Evolutionary conservation across 345 rosid species (phyloP).

Genomic region (Abelmoschus esculentus): DNA sequence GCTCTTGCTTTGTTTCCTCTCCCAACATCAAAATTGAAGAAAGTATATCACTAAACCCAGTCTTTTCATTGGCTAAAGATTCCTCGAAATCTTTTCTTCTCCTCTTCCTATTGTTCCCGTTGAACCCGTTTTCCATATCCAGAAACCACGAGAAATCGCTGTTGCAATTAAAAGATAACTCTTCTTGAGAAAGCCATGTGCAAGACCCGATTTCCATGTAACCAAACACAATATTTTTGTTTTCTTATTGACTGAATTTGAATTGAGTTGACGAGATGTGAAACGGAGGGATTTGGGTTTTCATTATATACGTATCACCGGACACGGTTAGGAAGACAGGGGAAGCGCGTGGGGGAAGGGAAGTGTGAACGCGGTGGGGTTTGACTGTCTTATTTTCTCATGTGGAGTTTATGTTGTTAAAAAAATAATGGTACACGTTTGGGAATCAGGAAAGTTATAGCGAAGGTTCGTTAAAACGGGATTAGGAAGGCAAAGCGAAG

Average conservation of each 20-base stretch:
- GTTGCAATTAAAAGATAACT: too few relatives aligned
- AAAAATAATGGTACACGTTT: background rate
- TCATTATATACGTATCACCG: background rate
- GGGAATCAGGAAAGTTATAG: background rate
- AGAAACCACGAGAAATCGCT: too few relatives aligned
- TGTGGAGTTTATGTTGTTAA: background rate
- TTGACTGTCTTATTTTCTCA: background rate
- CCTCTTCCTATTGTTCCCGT: background rate
- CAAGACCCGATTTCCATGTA: too few relatives aligned
- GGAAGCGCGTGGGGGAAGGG: conserved; percentile 1
- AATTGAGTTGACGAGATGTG: background rate
- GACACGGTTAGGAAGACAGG: background rate
- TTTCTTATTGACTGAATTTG: too few relatives aligned
- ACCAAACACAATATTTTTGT: too few relatives aligned
- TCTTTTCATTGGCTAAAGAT: background rate
- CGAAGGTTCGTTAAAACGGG: background rate
- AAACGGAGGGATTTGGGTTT: background rate
- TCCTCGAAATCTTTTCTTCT: background rate
- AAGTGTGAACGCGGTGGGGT: conserved; percentile 2
- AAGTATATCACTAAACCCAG: background rate
- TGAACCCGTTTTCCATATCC: background rate
- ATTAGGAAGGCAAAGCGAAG: background rate
- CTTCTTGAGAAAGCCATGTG: too few relatives aligned
- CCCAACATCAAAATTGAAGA: background rate
- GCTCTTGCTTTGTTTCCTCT: background rate